Conservation (phyloP, 305 asterid genomes). For the Fraxinus angustifolia region DNA sequence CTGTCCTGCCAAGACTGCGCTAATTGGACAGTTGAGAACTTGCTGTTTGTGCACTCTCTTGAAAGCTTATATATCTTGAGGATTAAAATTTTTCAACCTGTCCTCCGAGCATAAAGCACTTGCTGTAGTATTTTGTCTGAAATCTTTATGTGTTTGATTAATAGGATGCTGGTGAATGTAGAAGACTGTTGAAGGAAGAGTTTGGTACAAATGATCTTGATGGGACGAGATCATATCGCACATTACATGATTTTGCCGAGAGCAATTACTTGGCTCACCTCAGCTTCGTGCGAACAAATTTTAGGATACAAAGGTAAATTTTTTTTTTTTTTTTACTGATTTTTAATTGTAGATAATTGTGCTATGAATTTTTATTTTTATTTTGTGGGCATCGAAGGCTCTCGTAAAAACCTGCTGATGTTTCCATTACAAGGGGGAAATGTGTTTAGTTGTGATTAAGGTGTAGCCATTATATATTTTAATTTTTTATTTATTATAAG, state of each 20-base stretch:
- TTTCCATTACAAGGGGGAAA: neutral
- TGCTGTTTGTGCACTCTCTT: slow-evolving; percentile 1
- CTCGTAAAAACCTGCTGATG: neutral
- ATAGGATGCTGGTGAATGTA: slow-evolving; percentile 74
- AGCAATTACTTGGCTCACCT: slow-evolving; percentile 81
- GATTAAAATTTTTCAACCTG: neutral
- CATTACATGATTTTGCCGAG: slow-evolving; percentile 92
- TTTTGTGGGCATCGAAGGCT: neutral
- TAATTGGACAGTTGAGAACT: neutral
- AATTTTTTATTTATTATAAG: neutral
- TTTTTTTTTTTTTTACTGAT: neutral
- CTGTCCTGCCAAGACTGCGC: neutral
- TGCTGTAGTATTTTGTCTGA: neutral
- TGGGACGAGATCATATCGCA: slow-evolving; percentile 56
- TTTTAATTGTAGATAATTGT: slow-evolving; percentile 7
- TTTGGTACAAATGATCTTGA: slow-evolving; percentile 45
- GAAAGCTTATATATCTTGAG: neutral
- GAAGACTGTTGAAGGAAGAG: slow-evolving; percentile 58
- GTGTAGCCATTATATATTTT: neutral
- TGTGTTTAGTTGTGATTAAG: neutral
- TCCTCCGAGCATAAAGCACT: slow-evolving; percentile 7
- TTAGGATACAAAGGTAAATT: slow-evolving; percentile 33
- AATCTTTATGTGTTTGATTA: slow-evolving; percentile 1
- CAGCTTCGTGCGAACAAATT: slow-evolving; percentile 62
- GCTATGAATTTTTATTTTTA: neutral